These are phyloP conservation scores for Botrytis fragariae DNA, from an alignment of 2,329 filamentous ascomycete genomes.

Conservation along the genomic window DNA sequence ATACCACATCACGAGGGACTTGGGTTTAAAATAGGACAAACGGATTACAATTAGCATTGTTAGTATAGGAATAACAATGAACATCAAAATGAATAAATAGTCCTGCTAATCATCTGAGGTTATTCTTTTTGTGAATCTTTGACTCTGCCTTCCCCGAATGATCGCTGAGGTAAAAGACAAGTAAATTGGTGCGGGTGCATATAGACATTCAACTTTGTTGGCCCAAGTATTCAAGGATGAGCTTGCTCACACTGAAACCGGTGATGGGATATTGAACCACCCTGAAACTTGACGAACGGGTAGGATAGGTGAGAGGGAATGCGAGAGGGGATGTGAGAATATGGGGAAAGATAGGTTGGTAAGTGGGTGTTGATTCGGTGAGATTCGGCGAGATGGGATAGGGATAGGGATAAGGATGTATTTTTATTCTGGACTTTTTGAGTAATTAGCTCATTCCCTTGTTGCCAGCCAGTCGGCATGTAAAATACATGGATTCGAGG, in stretches of 20 bases:
- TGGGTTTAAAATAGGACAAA: neutral
- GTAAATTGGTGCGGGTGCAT: neutral
- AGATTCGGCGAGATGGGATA: neutral
- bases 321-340: neutral
- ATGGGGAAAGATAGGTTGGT: neutral
- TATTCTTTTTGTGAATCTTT: neutral
- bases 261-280: neutral
- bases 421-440: neutral
- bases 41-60: neutral
- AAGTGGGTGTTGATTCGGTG: neutral
- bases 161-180: neutral
- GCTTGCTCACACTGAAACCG: neutral
- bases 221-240: neutral
- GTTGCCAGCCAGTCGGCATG: neutral
- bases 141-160: neutral
- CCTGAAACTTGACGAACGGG: neutral
- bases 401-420: neutral
- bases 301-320: neutral
- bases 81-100: neutral
- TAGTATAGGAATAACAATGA: constrained; percentile 8
- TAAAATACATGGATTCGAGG: neutral
- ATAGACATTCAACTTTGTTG: neutral
- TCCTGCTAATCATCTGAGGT: neutral
- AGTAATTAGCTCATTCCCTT: neutral
- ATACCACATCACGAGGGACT: constrained; percentile 6